Percentiles rank a stretch among this genome's conserved stretches.
Evolutionary conservation across 73 alveolate species (phyloP).

Genomic region (Tetrahymena borealis): DNA sequence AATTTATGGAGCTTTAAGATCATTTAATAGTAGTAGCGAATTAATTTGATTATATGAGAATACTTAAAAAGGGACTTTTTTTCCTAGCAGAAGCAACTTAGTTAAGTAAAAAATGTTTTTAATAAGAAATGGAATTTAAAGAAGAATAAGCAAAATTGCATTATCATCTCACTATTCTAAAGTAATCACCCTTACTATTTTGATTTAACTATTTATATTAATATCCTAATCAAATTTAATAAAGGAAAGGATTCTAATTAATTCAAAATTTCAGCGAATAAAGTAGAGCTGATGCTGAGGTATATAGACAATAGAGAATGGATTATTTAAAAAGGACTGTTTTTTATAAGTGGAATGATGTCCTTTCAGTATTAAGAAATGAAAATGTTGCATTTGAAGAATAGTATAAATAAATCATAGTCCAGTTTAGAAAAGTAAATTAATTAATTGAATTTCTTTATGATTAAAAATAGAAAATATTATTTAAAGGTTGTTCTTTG

Average conservation of each 20-base stretch:
- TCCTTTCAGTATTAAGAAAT: background rate
- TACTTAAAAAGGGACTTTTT: background rate
- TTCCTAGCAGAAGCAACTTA: background rate
- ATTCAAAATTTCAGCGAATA: background rate
- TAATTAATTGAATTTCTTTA: too few relatives aligned
- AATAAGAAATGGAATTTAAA: background rate
- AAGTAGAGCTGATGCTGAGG: background rate
- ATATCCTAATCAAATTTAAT: background rate
- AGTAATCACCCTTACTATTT: background rate
- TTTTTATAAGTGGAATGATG: background rate
- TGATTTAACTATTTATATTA: background rate
- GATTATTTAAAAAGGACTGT: background rate
- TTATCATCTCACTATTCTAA: background rate
- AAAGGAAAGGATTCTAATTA: background rate
- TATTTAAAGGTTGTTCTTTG: background rate
- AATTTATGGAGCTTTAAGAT: background rate
- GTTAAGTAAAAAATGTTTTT: background rate
- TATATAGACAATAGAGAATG: background rate
- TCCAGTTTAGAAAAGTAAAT: background rate
- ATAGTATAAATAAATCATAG: background rate
- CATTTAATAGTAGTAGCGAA: background rate
- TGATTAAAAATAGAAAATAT: background rate
- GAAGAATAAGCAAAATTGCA: background rate
- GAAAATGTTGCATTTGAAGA: background rate
- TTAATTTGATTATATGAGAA: background rate